phyloP scores from a whole-genome alignment of 352 stramenopile genomes.

The Pythium insidiosum region DNA sequence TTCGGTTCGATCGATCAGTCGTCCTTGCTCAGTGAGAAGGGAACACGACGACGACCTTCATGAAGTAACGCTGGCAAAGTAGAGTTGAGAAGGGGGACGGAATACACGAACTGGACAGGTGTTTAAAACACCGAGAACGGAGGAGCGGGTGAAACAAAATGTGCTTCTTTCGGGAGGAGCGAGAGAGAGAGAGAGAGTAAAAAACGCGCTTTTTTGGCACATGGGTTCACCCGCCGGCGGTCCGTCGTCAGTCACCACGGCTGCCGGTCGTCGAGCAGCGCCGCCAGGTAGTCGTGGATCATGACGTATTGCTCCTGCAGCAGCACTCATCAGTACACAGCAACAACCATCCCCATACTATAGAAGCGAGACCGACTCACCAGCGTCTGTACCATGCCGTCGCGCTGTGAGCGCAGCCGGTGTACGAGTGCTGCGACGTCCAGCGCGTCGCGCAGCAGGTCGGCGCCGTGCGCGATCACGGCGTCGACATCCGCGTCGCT shows the following conservation, averaged over 20 bases:
- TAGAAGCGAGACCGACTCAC: no score
- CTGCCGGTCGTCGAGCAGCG: slow-evolving; percentile 38
- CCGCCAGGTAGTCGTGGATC: slow-evolving; percentile 78
- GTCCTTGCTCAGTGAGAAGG: no score
- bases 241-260: no score
- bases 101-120: neutral
- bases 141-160: no score
- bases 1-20: no score
- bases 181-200: no score
- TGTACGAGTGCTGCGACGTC: slow-evolving; percentile 53
- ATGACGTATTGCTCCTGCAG: slow-evolving; percentile 78
- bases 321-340: neutral
- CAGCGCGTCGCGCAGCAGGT: slow-evolving; percentile 28
- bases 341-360: neutral
- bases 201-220: no score
- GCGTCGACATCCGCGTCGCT: neutral
- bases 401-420: slow-evolving; percentile 54
- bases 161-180: no score
- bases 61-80: no score
- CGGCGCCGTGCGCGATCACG: slow-evolving; percentile 8
- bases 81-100: neutral
- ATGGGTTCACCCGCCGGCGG: no score
- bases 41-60: no score
- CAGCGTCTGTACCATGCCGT: slow-evolving; percentile 78
- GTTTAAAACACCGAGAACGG: neutral